Base-by-base conservation (phyloP, 805 yeast species). In the Clavispora fructus region DNA sequence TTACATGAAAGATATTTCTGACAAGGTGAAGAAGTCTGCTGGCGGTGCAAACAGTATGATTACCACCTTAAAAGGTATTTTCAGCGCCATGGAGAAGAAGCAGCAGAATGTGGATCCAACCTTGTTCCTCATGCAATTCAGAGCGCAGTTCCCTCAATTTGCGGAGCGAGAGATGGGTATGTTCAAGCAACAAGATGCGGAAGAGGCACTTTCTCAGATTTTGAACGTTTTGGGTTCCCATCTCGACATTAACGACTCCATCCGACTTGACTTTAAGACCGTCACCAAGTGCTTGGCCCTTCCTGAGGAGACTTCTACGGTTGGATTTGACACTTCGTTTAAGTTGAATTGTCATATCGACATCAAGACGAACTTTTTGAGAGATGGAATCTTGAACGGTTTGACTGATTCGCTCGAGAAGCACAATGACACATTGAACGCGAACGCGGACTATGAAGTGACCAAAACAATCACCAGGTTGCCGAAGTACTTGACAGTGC, bases 181-280 rank as follows among this genome's bases (percentile, higher is more conserved):
- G 46, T 86, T 78, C 61, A 90, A 88, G 65, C 99, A 94, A 69
- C 99, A 94, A 68, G 99, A 94, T 71, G 99, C 99, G 0, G 99
- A 94, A 69, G 99, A 94, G 64, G 86, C 92, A 14, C 90, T 82
- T 68, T 84, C 97, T 7, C 92, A 86, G 63, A 75, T 94, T 42
- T 67, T 91, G 51, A 68, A 71, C 31, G 67, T 75, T 29, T 64
- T 88, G 49, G 64, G 75, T 32, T 58, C 65, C 19, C 75, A 73
- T 11, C 74, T 77, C 25, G 75, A 79, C 17, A 64, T 81, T 33
- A 79, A 80, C 43, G 76, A 76, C 48, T 73, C 74, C 51, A 85
- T 91, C 62, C 80, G 78, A 40, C 72, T 95, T 40, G 73, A 75
- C 35, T 85, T 87, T 59, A 82, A 78, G 55, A 77, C 83, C 6